Evolutionary conservation across 2,329 filamentous ascomycete species (phyloP).

Genomic region (Amphichorda felina): DNA sequence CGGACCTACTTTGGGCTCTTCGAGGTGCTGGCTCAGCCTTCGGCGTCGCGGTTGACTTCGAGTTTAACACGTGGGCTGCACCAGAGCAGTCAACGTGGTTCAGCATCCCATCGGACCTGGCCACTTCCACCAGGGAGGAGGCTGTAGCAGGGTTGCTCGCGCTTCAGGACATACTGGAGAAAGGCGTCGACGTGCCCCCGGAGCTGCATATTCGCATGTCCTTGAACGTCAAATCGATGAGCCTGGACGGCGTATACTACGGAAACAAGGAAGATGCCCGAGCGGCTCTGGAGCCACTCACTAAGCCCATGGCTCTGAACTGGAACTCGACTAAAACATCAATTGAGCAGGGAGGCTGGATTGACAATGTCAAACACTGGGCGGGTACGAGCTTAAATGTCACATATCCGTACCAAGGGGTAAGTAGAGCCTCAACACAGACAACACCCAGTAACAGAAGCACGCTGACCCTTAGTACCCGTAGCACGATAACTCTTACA

Average conservation of each 20-base stretch:
- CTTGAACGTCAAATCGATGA: conserved; percentile 3
- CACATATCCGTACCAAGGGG: conserved; percentile 1
- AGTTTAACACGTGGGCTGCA: conserved; percentile 21
- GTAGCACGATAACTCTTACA: conserved; percentile 8
- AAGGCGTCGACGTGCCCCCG: conserved; percentile 2
- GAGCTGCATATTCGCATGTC: conserved; percentile 8
- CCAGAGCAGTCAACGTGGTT: conserved; percentile 1
- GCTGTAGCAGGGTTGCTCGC: conserved; percentile 1
- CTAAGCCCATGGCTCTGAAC: no score
- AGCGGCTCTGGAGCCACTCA: no score
- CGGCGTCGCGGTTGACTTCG: conserved; percentile 25
- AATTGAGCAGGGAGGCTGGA: conserved; percentile 5
- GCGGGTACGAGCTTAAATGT: conserved; percentile 3
- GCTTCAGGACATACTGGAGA: conserved; percentile 6
- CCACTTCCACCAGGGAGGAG: not conserved
- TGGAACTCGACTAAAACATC: conserved; percentile 7
- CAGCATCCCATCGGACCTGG: not conserved
- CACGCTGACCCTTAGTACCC: no score
- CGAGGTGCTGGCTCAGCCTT: conserved; percentile 28
- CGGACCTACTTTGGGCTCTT: conserved; percentile 30
- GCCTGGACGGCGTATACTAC: no score
- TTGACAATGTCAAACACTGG: conserved; percentile 5
- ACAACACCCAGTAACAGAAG: not conserved
- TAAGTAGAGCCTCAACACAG: conserved; percentile 3
- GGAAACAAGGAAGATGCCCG: no score